Conservation (phyloP, 345 rosid genomes). For the Carallia brachiata region DNA sequence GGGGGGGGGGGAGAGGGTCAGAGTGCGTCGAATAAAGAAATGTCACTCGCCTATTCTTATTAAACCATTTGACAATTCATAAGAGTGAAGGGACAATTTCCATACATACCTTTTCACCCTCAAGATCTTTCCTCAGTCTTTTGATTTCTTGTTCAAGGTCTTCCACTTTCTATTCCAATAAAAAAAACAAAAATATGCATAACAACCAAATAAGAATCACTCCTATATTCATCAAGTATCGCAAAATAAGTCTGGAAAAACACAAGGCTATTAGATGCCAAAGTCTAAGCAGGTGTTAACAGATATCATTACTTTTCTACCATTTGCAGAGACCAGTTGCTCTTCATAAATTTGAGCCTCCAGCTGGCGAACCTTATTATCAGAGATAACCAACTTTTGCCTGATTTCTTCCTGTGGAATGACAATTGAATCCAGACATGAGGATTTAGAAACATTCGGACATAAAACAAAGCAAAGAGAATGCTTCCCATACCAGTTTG, state of each 20-base stretch:
- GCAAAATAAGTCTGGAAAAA: slow-evolving; percentile 5
- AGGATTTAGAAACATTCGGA: neutral
- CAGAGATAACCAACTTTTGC: slow-evolving; percentile 76
- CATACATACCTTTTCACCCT: slow-evolving; percentile 76
- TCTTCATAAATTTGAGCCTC: slow-evolving; percentile 79
- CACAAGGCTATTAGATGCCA: neutral
- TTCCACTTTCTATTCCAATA: slow-evolving; percentile 68
- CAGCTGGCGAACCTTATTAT: slow-evolving; percentile 84
- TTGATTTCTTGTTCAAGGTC: slow-evolving; percentile 70
- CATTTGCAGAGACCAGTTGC: slow-evolving; percentile 58
- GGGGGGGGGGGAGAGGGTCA: neutral
- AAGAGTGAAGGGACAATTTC: slow-evolving; percentile 20
- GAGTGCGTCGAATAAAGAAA: neutral
- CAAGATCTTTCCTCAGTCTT: slow-evolving; percentile 63
- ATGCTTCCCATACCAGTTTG: slow-evolving; percentile 56
- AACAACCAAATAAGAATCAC: slow-evolving; percentile 12
- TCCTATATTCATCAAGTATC: neutral
- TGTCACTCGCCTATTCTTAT: neutral
- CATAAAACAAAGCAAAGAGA: neutral
- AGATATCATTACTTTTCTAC: slow-evolving; percentile 51
- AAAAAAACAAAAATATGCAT: neutral
- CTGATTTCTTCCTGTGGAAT: slow-evolving; percentile 76
- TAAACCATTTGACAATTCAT: neutral
- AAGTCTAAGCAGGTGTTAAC: slow-evolving; percentile 7
- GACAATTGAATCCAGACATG: slow-evolving; percentile 5